Conservation (phyloP, 2,329 filamentous ascomycete species). For the Fusarium praegraminearum region DNA sequence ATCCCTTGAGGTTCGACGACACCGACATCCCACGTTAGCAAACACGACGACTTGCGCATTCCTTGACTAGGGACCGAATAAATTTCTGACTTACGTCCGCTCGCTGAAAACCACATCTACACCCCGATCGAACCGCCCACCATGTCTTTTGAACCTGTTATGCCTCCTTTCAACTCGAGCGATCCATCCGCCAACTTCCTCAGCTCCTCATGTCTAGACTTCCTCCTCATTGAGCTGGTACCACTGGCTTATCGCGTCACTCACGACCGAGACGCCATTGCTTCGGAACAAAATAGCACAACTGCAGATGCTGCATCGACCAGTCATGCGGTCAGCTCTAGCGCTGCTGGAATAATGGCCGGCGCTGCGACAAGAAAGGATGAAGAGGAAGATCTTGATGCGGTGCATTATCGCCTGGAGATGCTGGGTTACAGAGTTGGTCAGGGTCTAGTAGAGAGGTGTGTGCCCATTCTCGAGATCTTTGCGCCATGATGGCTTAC, state of each 20-base stretch:
- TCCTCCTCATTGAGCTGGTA: conserved; percentile 96
- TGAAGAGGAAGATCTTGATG: conserved; percentile 86
- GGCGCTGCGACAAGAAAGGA: conserved; percentile 57
- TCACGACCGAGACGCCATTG: conserved; percentile 72
- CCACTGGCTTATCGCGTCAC: conserved; percentile 91
- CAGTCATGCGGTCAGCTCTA: conserved; percentile 45
- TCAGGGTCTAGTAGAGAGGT: conserved; percentile 92
- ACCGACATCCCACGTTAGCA: conserved; percentile 7
- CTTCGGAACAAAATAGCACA: conserved; percentile 50
- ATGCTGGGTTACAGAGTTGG: conserved; percentile 90
- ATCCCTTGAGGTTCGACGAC: conserved; percentile 23
- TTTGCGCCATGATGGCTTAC: conserved; percentile 23
- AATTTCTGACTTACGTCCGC: neutral
- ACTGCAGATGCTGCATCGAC: conserved; percentile 39
- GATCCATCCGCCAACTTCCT: conserved; percentile 83
- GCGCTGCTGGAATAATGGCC: conserved; percentile 40
- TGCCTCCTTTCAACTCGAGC: conserved; percentile 75
- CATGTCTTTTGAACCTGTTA: conserved; percentile 80
- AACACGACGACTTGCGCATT: neutral
- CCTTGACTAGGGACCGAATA: neutral
- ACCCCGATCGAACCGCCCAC: conserved; percentile 12
- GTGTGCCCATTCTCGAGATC: neutral
- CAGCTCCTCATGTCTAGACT: conserved; percentile 87
- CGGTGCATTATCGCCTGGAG: conserved; percentile 87
- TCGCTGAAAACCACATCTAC: neutral